Percentiles rank a stretch among this genome's conserved stretches.
Evolutionary conservation across 352 stramenopile species (phyloP).

Genomic region (Globisporangium radiosum): DNA sequence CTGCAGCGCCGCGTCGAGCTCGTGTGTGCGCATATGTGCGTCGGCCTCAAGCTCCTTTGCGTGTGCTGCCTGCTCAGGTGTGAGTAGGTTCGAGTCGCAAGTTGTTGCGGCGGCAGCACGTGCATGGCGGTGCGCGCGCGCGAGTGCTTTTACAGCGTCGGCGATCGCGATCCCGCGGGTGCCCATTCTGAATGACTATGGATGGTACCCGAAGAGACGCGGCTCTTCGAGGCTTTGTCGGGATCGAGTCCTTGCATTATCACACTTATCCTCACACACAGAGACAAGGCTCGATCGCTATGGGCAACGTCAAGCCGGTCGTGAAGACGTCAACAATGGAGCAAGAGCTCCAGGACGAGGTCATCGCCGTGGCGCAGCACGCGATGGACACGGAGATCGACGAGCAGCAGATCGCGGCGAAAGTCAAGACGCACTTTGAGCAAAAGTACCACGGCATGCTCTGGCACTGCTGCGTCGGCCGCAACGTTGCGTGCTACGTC

Average conservation of each 20-base stretch:
- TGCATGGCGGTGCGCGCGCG: background rate
- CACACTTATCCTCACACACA: background rate
- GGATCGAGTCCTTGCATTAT: background rate
- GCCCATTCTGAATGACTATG: no score
- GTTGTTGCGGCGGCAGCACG: constrained; percentile 1
- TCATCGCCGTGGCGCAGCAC: constrained; percentile 69
- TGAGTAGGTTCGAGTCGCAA: constrained; percentile 26
- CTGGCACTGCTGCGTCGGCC: constrained; percentile 93
- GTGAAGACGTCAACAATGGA: constrained; percentile 88
- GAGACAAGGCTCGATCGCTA: background rate
- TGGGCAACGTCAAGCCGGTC: constrained; percentile 67
- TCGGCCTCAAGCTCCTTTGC: constrained; percentile 44
- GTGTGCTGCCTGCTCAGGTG: constrained; percentile 38
- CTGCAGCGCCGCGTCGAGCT: constrained; percentile 43
- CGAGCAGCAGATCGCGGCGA: constrained; percentile 88
- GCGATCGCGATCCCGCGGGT: background rate
- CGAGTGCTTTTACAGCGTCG: background rate
- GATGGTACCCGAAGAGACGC: background rate
- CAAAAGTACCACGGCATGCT: constrained; percentile 86
- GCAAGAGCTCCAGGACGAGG: constrained; percentile 78
- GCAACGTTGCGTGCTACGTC: constrained; percentile 93
- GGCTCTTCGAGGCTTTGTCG: no score
- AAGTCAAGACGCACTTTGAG: constrained; percentile 91
- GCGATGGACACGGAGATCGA: constrained; percentile 76
- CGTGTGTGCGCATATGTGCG: constrained; percentile 16